Base-by-base conservation (phyloP, 1,284 basidiomycete species). In the Phellopilus nigrolimitatus region DNA sequence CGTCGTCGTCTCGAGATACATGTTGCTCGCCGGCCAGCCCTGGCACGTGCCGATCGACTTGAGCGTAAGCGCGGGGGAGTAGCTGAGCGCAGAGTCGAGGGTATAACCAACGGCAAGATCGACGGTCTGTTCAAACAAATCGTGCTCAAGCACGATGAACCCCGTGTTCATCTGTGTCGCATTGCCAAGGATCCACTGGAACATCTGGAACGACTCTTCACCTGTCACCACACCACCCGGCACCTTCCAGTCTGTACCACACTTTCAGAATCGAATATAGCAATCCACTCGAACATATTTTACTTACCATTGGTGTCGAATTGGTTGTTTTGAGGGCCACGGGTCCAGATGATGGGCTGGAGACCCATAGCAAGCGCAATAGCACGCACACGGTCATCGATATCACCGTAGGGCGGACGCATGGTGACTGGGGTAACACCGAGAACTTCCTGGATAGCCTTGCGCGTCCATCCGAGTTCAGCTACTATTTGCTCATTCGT, bases 391-490 rank as follows among this genome's bases (percentile, higher is more conserved):
- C 92, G 90, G 68, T 95, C 89, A 68, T 95, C 80, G 27, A 74
- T 68, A 56, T 73, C 71, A 49, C 71, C 71, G 56, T 66, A 79
- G 22, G 78, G 77, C 6, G 78, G 74, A 57, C 79, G 71, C 73
- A 78, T 77, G 24, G 71, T 76, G 50, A 80, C 84, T 1, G 91
- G 91, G 4, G 88, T 89, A 22, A 93, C 85, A 60, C 91, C 90
- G 54, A 89, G 71, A 22, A 85, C 76, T 3, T 61, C 60, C 60
- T 84, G 80, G 70, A 98, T 95, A 48, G 85, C 81, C 69, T 91
- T 82, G 58, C 85, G 87, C 53, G 91, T 90, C 88, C 91, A 97
- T 41, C 89, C 93, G 44, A 98, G 76, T 69, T 97, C 94, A 21
- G 93, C 93, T 17, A 97, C 91, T 55, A 97, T 81, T 71, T 97